Evolutionary conservation across 768 basidiomycete genomes (phyloP).

Genomic region (Asterophora lycoperdoides): DNA sequence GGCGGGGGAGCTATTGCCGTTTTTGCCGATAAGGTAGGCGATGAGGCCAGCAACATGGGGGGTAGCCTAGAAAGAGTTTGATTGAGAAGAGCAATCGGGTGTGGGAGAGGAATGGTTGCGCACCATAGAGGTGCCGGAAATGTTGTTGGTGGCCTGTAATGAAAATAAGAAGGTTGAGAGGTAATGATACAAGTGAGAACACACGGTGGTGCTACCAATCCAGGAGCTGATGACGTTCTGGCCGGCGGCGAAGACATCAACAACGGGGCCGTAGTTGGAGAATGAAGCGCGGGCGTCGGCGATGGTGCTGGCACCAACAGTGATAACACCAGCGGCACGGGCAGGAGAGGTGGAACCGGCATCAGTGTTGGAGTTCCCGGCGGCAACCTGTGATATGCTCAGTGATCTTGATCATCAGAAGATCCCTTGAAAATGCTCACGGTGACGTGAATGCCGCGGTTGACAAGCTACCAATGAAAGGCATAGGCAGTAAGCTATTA

Average conservation of each 20-base stretch:
- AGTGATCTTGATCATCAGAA: not conserved
- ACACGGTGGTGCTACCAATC: constrained; percentile 9
- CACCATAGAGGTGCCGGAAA: constrained; percentile 15
- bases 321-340: too few species aligned
- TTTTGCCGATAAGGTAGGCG: not conserved
- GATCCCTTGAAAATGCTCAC: too few species aligned
- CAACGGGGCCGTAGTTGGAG: constrained; percentile 32
- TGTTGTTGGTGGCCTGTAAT: not conserved
- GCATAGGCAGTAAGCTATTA: not conserved
- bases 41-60: not conserved
- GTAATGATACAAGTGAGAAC: not conserved
- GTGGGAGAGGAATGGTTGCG: not conserved
- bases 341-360: not conserved
- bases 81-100: too few species aligned
- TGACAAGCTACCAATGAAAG: constrained; percentile 6
- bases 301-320: too few species aligned
- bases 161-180: not conserved
- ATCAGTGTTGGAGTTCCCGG: not conserved
- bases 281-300: constrained; percentile 24
- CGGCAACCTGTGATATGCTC: not conserved
- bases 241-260: constrained; percentile 34
- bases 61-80: too few species aligned
- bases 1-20: constrained; percentile 22
- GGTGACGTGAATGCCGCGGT: too few species aligned
- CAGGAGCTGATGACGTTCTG: too few species aligned